Base-by-base conservation (phyloP, 306 rosid species). In the Dryas drummondii region DNA sequence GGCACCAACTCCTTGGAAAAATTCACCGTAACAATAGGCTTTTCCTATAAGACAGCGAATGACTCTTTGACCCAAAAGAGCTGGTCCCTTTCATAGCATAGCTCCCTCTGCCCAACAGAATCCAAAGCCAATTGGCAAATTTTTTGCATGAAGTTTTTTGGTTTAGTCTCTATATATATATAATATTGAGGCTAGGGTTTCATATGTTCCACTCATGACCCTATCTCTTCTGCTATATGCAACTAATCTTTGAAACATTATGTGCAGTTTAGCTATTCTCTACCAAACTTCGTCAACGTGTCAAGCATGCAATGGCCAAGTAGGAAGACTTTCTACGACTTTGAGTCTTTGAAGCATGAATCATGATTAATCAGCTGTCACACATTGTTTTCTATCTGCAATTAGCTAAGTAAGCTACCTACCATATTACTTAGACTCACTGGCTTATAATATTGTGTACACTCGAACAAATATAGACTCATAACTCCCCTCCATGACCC, bases 381-480 rank as follows among this genome's bases (percentile, higher is more conserved):
- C 2, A 58, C 16, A 58, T 9, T 14, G 5, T 10, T 58, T 9
- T 2, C 10, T 58, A 11, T 26, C 64, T 1, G 17, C 11, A 42
- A 47, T 45, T 71, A 44, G 76, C 37, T 72, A 13, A 72, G 76
- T 72, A 13, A 72, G 76, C 66, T 57, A 72, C 19, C 76, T 2
- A 58, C n/a, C 15, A 44, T 42, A 44, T 72, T 37, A 5, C 12
- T 60, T 27, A 1, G n/a, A 13, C 45, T 26, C 41, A 12, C 65
- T 13, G 46, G 17, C 41, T 55, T 41, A 50, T 15, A 68, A 4
- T 32, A 41, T 40, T 70, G n/a, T 70, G 52, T 17, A 41, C 26
- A 55, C 15, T 41, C 4, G 46, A 27, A 51, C 58, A 0, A 68
- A 32, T 32, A 32, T 32, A 32, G 37, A 32, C 37, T 32, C 37